Percentiles rank a stretch among this genome's conserved stretches.
Evolutionary conservation across 2,329 filamentous ascomycete species (phyloP).

Genomic region (Paradendryphiella salina): DNA sequence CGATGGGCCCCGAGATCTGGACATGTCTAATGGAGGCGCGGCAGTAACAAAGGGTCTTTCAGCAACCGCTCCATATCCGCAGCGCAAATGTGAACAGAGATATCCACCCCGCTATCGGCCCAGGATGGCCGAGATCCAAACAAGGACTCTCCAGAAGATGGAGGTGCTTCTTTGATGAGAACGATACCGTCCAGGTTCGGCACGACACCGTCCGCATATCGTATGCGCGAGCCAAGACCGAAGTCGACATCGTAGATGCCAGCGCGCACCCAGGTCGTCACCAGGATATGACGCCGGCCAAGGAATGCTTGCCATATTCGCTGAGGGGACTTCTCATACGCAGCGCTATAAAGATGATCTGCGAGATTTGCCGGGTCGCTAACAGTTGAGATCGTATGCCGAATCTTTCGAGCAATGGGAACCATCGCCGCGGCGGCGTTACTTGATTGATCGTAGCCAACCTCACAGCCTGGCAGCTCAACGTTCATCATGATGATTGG

Average conservation of each 20-base stretch:
- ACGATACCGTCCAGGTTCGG: slow-evolving; percentile 9
- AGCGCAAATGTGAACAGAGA: slow-evolving; percentile 1
- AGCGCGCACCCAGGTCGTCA: slow-evolving; percentile 16
- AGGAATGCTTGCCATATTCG: slow-evolving; percentile 16
- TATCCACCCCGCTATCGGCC: slow-evolving; percentile 2
- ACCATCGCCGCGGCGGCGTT: neutral
- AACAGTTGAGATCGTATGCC: slow-evolving; percentile 3
- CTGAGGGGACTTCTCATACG: slow-evolving; percentile 15
- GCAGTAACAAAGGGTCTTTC: slow-evolving; percentile 6
- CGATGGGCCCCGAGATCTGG: neutral
- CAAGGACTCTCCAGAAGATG: neutral
- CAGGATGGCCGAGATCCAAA: neutral
- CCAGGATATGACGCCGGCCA: slow-evolving; percentile 11
- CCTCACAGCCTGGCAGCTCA: slow-evolving; percentile 5
- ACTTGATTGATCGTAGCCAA: neutral
- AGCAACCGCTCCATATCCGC: slow-evolving; percentile 9
- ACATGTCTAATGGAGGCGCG: neutral
- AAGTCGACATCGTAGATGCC: slow-evolving; percentile 13
- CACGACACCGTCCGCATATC: slow-evolving; percentile 13
- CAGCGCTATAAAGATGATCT: slow-evolving; percentile 11
- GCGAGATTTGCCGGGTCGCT: slow-evolving; percentile 4
- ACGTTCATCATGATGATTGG: slow-evolving; percentile 15
- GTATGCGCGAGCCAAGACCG: slow-evolving; percentile 7
- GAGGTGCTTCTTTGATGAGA: slow-evolving; percentile 9
- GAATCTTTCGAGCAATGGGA: neutral